A percentile compares a stretch with the other conserved stretches of the same genome.
These are phyloP conservation scores for Metarhizium rileyi DNA, from an alignment of 2,329 filamentous ascomycete species.

Conservation along the genomic window DNA sequence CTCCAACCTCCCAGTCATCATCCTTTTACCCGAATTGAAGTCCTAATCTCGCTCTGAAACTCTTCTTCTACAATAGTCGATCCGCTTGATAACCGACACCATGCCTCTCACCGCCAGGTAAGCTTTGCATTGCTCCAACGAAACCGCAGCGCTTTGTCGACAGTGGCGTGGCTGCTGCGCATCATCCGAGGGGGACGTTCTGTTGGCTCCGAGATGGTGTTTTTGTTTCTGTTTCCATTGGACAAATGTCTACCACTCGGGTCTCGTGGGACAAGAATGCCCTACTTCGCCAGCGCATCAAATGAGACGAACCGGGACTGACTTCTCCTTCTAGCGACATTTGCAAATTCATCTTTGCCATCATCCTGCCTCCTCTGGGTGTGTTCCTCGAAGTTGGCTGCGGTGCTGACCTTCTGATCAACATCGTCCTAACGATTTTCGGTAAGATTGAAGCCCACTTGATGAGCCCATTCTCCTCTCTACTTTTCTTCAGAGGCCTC, in stretches of 20 bases:
- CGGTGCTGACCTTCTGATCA: conserved; percentile 80
- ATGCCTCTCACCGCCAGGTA: conserved; percentile 54
- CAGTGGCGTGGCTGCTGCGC: not conserved
- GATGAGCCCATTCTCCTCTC: no score
- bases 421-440: conserved; percentile 77
- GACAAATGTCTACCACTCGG: no score
- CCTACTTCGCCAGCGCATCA: not conserved
- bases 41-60: not conserved
- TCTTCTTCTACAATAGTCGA: not conserved
- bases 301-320: not conserved
- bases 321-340: conserved; percentile 33
- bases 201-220: not conserved
- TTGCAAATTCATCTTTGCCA: conserved; percentile 69
- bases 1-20: not conserved
- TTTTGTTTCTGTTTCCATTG: no score
- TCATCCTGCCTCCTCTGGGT: conserved; percentile 82
- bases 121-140: conserved; percentile 13
- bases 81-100: conserved; percentile 19
- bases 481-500: no score
- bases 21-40: not conserved
- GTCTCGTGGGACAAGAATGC: no score
- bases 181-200: not conserved
- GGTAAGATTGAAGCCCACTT: conserved; percentile 30
- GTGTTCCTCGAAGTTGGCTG: conserved; percentile 93
- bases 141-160: conserved; percentile 7